Evolutionary conservation across 1,284 basidiomycete species (phyloP), one percentile per base, ranked within the genome.

Genomic region (Xerocomus amazonicus): DNA sequence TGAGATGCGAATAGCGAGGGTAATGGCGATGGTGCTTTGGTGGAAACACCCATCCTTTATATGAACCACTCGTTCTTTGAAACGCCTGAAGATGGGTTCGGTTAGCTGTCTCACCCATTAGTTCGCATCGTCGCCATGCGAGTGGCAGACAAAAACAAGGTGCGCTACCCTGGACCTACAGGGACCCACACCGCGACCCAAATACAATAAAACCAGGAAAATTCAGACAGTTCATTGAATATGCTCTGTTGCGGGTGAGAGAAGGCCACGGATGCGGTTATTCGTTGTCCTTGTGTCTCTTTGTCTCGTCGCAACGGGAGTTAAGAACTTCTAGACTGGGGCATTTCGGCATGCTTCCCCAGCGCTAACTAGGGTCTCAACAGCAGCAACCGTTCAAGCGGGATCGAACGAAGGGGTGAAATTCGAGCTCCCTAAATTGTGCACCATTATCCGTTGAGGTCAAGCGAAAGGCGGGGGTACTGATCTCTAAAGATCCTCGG

Each of bases 101-200:
- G 38, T 31, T 50, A 43, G 28, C 9, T 16, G 29, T 38, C 38
- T 16, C 27, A 28, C 16, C 14, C 32, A 51, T 2, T 19, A 16
- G 32, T 45, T 56, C 60, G 37, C 47, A 51, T 43, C 48, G 47
- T 60, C 45, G 37, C 51, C 33, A 59, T 12, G 37, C 29, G 17
- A 35, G 5, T 13, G 12, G 33, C 17, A 50, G 39, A 64, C 58
- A 62, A 60, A 53, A 50, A 56, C 55, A 51, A 59, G 47, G 37
- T 19, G 29, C 9, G 19, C 19, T 23, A 23, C 19, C 19, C 2
- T 37, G 62, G 59, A 57, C 59, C 56, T 9, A 65, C 60, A 59
- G n/a, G 48, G 62, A 52, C 60, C 59, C 48, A 62, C 59, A 59
- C 1, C 4, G 35, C 40, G 26, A 61, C 58, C 43, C 42, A 45